Base-by-base conservation (phyloP, 148 eudicot species). In the Chenopodium quinoa region DNA sequence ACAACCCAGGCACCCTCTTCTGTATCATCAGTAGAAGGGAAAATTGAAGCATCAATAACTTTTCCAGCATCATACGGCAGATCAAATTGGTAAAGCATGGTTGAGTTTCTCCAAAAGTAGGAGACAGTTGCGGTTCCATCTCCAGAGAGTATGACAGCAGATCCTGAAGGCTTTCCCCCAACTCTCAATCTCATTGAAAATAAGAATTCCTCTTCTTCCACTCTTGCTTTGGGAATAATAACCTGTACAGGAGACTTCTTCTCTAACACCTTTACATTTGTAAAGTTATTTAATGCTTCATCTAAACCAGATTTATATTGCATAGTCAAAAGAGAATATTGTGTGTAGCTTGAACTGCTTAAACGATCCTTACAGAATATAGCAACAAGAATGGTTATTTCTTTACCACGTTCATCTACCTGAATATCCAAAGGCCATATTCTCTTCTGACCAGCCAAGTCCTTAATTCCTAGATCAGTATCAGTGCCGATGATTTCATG, bases 1-100 rank as follows among this genome's bases (percentile, higher is more conserved):
- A 95, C 93, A 83, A 86, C 91, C 99, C 99, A 95, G 19, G 95
- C 93, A 54, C 95, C 98, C 83, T 91, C 95, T 74, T 90, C 95
- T 73, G 84, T 82, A 52, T 91, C 95, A 25, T 92, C 99, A 22
- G 80, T 80, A 77, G 94, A 88, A 75, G 97, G 97, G 76, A 95
- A 90, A 76, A 93, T 90, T 32, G 97, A 93, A 86, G 98, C 97
- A 89, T 95, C 99, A 32, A 95, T 89, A 84, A 93, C 95, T 88
- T 91, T 95, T 78, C 97, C 99, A 87, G 95, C 97, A 93, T 93
- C 99, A 89, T 95, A 90, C 72, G 97, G 98, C 34, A 95, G 87
- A 88, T 93, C 97, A 88, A 95, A 95, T 78, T 90, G 97, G 85
- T 95, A 95, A 27, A 95, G 95, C 78, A 91, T 87, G 64, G 92